Evolutionary conservation across 2,329 filamentous ascomycete genomes (phyloP).

Genomic region (Penicillium sp.): DNA sequence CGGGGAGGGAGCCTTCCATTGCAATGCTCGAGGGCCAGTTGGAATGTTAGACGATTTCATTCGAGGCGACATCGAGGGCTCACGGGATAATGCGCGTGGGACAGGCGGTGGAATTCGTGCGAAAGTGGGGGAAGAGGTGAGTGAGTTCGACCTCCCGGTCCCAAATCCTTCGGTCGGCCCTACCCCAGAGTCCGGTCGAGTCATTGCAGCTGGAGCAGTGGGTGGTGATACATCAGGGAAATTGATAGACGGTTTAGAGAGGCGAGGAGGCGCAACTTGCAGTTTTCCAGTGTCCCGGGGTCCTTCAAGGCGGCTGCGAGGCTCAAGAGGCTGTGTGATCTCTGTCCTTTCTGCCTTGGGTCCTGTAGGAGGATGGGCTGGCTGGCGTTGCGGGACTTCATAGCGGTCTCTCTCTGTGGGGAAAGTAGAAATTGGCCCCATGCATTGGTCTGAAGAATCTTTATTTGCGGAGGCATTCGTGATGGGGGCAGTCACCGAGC

Average conservation of each 20-base stretch:
- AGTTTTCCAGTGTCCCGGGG: constrained; percentile 22
- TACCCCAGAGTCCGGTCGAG: constrained; percentile 23
- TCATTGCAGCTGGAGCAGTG: constrained; percentile 39
- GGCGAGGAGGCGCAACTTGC: constrained; percentile 28
- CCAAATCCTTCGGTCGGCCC: constrained; percentile 21
- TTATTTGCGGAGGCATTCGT: constrained; percentile 24
- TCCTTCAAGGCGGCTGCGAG: constrained; percentile 26
- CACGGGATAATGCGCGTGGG: constrained; percentile 30
- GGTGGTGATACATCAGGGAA: constrained; percentile 35
- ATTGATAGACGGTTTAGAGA: constrained; percentile 24
- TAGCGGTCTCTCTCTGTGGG: constrained; percentile 26
- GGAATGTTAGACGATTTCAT: constrained; percentile 39
- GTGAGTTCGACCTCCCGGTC: constrained; percentile 19
- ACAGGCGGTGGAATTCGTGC: constrained; percentile 25
- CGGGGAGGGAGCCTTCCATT: constrained; percentile 29
- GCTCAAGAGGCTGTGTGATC: constrained; percentile 23
- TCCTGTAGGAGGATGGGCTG: constrained; percentile 43
- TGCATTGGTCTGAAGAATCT: constrained; percentile 14
- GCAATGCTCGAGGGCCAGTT: constrained; percentile 43
- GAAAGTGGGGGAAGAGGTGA: constrained; percentile 27
- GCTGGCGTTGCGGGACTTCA: constrained; percentile 19
- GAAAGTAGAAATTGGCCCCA: constrained; percentile 1
- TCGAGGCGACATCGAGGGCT: constrained; percentile 38
- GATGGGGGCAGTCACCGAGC: constrained; percentile 35
- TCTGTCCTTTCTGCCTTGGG: constrained; percentile 44